These are phyloP conservation scores for Plasmodium billcollinsi DNA, from an alignment of 169 alveolate species.

Conservation along the genomic window DNA sequence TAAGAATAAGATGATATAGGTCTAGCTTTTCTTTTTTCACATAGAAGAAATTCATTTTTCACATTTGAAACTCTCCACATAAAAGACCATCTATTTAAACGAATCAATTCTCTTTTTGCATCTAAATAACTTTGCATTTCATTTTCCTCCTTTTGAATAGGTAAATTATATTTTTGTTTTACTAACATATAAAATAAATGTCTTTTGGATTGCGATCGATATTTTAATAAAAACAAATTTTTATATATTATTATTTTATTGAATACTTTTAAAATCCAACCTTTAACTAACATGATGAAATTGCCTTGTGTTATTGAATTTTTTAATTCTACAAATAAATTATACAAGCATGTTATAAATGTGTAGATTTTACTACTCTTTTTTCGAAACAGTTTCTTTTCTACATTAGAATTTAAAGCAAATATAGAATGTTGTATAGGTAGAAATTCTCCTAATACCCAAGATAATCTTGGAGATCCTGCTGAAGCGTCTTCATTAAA, in stretches of 20 bases:
- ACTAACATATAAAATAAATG: constrained; percentile 80
- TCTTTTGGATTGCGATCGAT: constrained; percentile 77
- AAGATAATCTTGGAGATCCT: constrained; percentile 70
- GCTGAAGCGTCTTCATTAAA: constrained; percentile 76
- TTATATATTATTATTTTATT: constrained; percentile 40
- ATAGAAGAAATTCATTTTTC: constrained; percentile 74
- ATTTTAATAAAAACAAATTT: constrained; percentile 39
- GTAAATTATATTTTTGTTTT: constrained; percentile 77
- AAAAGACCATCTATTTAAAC: constrained; percentile 82
- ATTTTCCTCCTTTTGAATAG: constrained; percentile 79
- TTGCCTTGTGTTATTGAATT: constrained; percentile 21
- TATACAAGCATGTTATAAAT: constrained; percentile 32
- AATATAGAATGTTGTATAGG: constrained; percentile 75
- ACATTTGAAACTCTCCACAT: constrained; percentile 82
- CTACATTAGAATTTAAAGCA: constrained; percentile 38
- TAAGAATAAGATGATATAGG: constrained; percentile 85
- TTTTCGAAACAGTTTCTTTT: constrained; percentile 40
- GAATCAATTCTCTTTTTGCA: constrained; percentile 76
- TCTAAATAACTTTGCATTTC: constrained; percentile 84
- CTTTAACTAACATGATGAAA: constrained; percentile 18
- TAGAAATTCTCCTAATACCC: constrained; percentile 76
- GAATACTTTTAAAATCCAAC: constrained; percentile 1
- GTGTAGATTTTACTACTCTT: constrained; percentile 29
- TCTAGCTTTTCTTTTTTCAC: constrained; percentile 80
- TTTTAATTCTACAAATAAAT: constrained; percentile 19